Evolutionary conservation across 768 basidiomycete species (phyloP), one percentile per base, ranked within the genome.

Genomic region (Kwoniella sp.): DNA sequence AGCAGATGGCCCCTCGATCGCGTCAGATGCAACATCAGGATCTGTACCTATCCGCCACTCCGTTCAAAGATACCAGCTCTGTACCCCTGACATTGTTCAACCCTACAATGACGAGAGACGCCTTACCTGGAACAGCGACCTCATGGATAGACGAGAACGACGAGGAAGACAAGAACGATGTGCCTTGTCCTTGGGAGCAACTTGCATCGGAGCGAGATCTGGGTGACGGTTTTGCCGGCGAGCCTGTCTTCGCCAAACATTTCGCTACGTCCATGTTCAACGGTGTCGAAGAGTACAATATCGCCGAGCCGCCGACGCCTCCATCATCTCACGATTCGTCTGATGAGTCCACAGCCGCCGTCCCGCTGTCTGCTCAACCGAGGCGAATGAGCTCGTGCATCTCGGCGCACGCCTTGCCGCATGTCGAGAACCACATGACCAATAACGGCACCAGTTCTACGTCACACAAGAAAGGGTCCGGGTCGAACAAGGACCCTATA

Each of bases 181-280:
- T 23, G 20, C 13, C 9, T n/a, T n/a, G 11, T 23, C 60, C 48
- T 13, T 72, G 69, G 71, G 31, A 50, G 28, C 61, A 73, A 37
- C 65, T 58, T 15, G 69, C 74, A 1, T 73, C 76, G 12, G 76
- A 78, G 58, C 63, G 73, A 22, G 69, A 67, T 58, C 64, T 78
- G 2, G 74, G 74, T 1, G 68, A 75, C 54, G 76, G 73, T 5
- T 41, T 73, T 0, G 75, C 69, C 0, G 74, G 74, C 15, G 70
- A 75, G 50, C 65, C 74, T 0, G 41, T 57, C 1, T 56, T 38
- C 13, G 67, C 61, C 8, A 67, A 45, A 54, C 71, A 73, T 30
- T 17, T 45, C 20, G 48, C 67, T 1, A 74, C 72, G 1, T 25
- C 29, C 0, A 48, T 78, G 23, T 78, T 55, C 56, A 58, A 63